phyloP scores from a whole-genome alignment of 2,329 filamentous ascomycete genomes.

The Fusarium denticulatum region DNA sequence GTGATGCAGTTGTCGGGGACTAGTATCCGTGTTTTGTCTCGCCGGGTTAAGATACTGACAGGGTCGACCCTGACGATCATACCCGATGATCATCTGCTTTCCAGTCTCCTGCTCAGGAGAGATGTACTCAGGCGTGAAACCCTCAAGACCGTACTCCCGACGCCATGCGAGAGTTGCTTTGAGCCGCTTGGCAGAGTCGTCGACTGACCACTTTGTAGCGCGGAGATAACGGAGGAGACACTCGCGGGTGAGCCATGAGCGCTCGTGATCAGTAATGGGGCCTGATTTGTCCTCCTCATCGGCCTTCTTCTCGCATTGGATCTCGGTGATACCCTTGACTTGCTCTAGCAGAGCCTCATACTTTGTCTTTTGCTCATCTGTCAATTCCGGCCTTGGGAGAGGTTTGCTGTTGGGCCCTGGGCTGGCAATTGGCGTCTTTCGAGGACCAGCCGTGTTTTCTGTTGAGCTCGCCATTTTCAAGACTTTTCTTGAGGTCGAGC shows the following conservation, averaged over 20 bases:
- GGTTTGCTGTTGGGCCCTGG: constrained; percentile 69
- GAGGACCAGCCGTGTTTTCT: constrained; percentile 35
- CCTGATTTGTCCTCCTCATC: constrained; percentile 63
- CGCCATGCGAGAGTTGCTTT: constrained; percentile 87
- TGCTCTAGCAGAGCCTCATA: constrained; percentile 80
- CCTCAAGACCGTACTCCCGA: constrained; percentile 85
- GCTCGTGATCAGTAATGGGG: constrained; percentile 81
- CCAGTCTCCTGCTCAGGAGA: constrained; percentile 95
- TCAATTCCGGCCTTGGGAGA: constrained; percentile 67
- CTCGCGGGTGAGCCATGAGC: constrained; percentile 90
- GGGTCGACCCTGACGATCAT: constrained; percentile 84
- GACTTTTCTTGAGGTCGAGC: background rate
- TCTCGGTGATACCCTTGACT: constrained; percentile 75
- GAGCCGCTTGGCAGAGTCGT: constrained; percentile 81
- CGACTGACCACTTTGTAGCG: constrained; percentile 88
- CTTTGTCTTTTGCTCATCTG: constrained; percentile 80
- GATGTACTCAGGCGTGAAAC: constrained; percentile 85
- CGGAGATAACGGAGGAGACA: constrained; percentile 93
- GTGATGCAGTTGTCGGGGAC: constrained; percentile 89
- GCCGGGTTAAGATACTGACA: constrained; percentile 92
- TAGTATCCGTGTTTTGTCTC: constrained; percentile 90
- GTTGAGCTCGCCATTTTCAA: constrained; percentile 35
- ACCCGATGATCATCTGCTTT: constrained; percentile 91
- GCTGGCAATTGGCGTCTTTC: constrained; percentile 66
- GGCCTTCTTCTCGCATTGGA: constrained; percentile 61